A percentile compares a stretch with the other conserved stretches of the same genome.
Evolutionary conservation across 768 basidiomycete species (phyloP).

Genomic region (Coprinellus aureogranulatus): DNA sequence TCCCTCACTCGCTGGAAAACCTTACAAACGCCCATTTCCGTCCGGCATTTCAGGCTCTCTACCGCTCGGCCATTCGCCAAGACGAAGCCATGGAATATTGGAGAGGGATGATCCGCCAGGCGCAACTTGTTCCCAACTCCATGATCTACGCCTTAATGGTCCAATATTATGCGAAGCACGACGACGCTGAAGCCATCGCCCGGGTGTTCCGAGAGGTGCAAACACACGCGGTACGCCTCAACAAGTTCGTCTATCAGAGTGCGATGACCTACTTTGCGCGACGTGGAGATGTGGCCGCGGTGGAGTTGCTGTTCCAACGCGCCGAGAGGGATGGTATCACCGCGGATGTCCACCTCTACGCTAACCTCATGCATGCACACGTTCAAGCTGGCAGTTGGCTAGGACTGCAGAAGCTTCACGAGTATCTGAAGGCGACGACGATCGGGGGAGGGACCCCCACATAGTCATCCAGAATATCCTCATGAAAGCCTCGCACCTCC

Average conservation of each 20-base stretch:
- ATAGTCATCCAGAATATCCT: constrained; percentile 74
- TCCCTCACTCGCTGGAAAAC: constrained; percentile 32
- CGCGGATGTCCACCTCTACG: constrained; percentile 59
- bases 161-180: constrained; percentile 6
- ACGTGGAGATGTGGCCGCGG: constrained; percentile 43
- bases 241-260: constrained; percentile 3
- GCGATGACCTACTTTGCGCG: constrained; percentile 33
- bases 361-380: constrained; percentile 70
- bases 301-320: constrained; percentile 50
- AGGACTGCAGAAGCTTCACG: constrained; percentile 69
- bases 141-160: not conserved
- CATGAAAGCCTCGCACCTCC: constrained; percentile 78
- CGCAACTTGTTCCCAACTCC: not conserved
- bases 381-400: constrained; percentile 79
- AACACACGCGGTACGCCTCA: not conserved
- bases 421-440: constrained; percentile 46
- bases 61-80: constrained; percentile 41
- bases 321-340: constrained; percentile 47
- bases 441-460: constrained; percentile 39
- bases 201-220: not conserved
- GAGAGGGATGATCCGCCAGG: constrained; percentile 29
- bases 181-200: not conserved
- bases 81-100: constrained; percentile 49
- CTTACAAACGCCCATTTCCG: not conserved
- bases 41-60: not conserved